Evolutionary conservation across 2,329 filamentous ascomycete species (phyloP).

Genomic region (Orbilia blumenaviensis): DNA sequence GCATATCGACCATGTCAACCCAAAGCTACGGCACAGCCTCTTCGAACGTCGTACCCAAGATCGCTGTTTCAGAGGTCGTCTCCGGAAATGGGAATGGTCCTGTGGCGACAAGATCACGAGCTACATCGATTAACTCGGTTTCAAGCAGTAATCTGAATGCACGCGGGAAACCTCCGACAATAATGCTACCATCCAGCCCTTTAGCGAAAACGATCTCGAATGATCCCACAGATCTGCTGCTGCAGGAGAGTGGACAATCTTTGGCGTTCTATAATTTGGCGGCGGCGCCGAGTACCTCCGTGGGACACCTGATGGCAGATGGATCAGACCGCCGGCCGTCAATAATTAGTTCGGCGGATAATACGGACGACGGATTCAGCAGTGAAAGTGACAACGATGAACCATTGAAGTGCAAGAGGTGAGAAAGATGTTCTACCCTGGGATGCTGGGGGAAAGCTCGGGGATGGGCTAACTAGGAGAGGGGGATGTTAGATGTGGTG

Average conservation of each 20-base stretch:
- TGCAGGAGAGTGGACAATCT: constrained; percentile 33
- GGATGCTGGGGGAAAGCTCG: not conserved
- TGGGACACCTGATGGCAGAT: constrained; percentile 59
- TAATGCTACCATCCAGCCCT: constrained; percentile 29
- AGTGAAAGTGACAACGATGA: constrained; percentile 61
- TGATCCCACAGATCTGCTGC: constrained; percentile 41
- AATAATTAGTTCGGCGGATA: constrained; percentile 69
- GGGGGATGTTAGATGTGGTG: constrained; percentile 64
- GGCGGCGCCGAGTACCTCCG: constrained; percentile 53
- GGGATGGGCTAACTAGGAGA: not conserved
- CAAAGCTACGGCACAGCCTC: constrained; percentile 43
- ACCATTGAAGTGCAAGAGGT: constrained; percentile 65
- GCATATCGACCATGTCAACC: constrained; percentile 57
- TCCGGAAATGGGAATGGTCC: constrained; percentile 43
- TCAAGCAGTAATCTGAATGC: constrained; percentile 44
- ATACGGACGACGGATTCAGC: constrained; percentile 58
- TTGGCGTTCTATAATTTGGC: constrained; percentile 50
- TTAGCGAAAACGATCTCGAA: constrained; percentile 52
- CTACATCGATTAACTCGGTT: constrained; percentile 36
- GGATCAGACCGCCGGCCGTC: constrained; percentile 65
- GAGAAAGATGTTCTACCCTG: constrained; percentile 64
- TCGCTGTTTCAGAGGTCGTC: constrained; percentile 32
- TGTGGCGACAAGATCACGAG: constrained; percentile 30
- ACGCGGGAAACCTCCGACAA: constrained; percentile 15
- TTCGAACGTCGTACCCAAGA: constrained; percentile 39